A percentile compares a stretch with the other conserved stretches of the same genome.
Conservation (phyloP, 805 yeast genomes). For the Teunomyces aglyptinius region DNA sequence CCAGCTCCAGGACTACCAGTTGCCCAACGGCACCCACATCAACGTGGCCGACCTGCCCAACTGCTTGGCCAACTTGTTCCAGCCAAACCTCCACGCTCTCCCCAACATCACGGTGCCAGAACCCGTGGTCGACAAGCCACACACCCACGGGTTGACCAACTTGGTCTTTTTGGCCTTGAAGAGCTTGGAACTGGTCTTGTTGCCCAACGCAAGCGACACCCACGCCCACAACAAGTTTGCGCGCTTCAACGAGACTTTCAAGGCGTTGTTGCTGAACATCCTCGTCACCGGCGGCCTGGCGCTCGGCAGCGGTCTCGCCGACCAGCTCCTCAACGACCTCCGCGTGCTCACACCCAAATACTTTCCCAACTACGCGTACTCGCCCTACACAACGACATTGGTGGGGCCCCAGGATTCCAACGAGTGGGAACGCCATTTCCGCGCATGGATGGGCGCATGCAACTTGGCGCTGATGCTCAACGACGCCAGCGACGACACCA, state of each 20-base stretch:
- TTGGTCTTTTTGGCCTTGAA: slow-evolving; percentile 36
- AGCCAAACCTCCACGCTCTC: slow-evolving; percentile 54
- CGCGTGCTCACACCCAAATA: slow-evolving; percentile 40
- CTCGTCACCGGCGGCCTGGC: slow-evolving; percentile 64
- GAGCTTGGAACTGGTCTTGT: slow-evolving; percentile 32
- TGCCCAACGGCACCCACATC: slow-evolving; percentile 54
- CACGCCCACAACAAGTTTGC: slow-evolving; percentile 24
- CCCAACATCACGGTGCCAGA: slow-evolving; percentile 33
- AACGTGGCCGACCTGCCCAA: slow-evolving; percentile 46
- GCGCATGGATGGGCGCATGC: slow-evolving; percentile 74
- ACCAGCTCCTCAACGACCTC: slow-evolving; percentile 55
- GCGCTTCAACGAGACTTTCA: slow-evolving; percentile 39
- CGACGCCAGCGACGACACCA: slow-evolving; percentile 29
- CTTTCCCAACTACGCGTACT: slow-evolving; percentile 45
- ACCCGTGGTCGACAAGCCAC: slow-evolving; percentile 43
- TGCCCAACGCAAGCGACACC: slow-evolving; percentile 32
- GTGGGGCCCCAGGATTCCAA: slow-evolving; percentile 26
- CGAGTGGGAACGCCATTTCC: slow-evolving; percentile 54
- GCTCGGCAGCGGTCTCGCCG: slow-evolving; percentile 53
- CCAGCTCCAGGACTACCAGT: slow-evolving; percentile 45
- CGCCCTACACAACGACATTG: slow-evolving; percentile 37
- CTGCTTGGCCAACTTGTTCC: slow-evolving; percentile 67
- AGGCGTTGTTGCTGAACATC: slow-evolving; percentile 38
- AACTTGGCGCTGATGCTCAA: slow-evolving; percentile 63
- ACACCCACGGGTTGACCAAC: slow-evolving; percentile 47